Base-by-base conservation (phyloP, 352 stramenopile genomes). In the Globisporangium abappressorium region DNA sequence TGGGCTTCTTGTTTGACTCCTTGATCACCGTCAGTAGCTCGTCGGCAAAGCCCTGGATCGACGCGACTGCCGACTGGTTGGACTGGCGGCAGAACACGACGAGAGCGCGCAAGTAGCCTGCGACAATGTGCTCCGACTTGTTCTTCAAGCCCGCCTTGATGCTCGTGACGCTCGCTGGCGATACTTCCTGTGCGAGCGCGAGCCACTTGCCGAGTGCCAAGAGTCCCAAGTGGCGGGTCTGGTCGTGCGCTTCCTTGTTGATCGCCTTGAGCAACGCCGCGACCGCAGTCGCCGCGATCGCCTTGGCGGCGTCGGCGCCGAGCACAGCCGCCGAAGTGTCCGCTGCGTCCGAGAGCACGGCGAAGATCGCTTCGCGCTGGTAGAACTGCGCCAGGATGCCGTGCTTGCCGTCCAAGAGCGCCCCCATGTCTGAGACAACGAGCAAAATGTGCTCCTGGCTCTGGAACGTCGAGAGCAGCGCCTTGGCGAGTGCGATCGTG, bases 381-480 rank as follows among this genome's bases (percentile, higher is more conserved):
- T 95, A 96, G 53, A 95, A 96, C 69, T 96, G 89, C n/a, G 89
- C 89, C 36, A 96, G 70, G 38, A 96, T 78, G 33, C 89, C 89
- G 57, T 92, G 81, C 59, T 95, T 94, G 33, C 87, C 87, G 34
- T 94, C 86, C 41, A 95, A 57, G 62, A 96, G 71, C 0, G 76
- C 76, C 2, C 73, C 70, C 65, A 95, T 78, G 18, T 87, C 71
- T 0, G 71, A 62, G 53, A 94, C 77, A 15, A 96, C 71, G 53
- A 78, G 63, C 64, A 79, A 63, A 53, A 94, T 80, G 58, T 84
- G 73, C 22, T 86, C 73, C 11, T 80, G 76, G 61, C 80, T 74
- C 53, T 74, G 69, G 69, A 91, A 91, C 5, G 76, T 85, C 3
- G 46, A 34, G 0, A 91, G 61, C 15, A 95, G 70, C 3, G 83